A percentile compares a stretch with the other conserved stretches of the same genome.
phyloP scores from a whole-genome alignment of 345 rosid species.

The Excoecaria cochinchinensis region DNA sequence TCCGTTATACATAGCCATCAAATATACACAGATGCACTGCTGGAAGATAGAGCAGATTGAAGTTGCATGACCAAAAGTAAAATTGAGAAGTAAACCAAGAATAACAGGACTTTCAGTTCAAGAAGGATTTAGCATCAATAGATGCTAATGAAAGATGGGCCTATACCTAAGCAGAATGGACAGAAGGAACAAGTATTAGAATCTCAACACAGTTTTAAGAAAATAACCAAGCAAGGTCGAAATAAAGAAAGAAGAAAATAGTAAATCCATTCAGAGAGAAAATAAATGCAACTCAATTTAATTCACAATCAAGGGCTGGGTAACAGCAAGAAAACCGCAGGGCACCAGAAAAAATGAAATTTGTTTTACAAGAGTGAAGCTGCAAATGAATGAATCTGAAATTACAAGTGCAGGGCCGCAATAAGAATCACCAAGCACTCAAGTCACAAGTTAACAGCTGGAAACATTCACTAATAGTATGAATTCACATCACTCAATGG shows the following conservation, averaged over 20 bases:
- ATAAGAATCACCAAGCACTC: conserved; percentile 5
- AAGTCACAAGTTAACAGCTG: conserved; percentile 1
- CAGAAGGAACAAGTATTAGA: background rate
- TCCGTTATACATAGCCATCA: background rate
- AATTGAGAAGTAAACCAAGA: background rate
- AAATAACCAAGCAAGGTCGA: background rate
- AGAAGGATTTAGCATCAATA: conserved; percentile 2
- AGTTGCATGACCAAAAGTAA: background rate
- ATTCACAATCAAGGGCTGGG: background rate
- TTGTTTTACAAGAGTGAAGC: background rate
- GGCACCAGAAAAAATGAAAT: background rate
- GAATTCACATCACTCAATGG: conserved; percentile 2
- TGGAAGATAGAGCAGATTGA: background rate
- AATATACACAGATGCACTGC: background rate
- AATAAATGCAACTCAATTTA: background rate
- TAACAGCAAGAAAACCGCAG: background rate
- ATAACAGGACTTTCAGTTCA: background rate
- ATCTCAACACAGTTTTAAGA: background rate
- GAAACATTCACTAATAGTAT: conserved; percentile 11
- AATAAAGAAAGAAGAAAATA: background rate
- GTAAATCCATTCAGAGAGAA: background rate
- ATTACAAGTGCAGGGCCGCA: background rate
- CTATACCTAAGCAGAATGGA: background rate
- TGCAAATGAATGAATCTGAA: background rate
- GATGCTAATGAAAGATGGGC: background rate